Conservation (phyloP, 345 rosid genomes). For the Cardiospermum halicacabum region DNA sequence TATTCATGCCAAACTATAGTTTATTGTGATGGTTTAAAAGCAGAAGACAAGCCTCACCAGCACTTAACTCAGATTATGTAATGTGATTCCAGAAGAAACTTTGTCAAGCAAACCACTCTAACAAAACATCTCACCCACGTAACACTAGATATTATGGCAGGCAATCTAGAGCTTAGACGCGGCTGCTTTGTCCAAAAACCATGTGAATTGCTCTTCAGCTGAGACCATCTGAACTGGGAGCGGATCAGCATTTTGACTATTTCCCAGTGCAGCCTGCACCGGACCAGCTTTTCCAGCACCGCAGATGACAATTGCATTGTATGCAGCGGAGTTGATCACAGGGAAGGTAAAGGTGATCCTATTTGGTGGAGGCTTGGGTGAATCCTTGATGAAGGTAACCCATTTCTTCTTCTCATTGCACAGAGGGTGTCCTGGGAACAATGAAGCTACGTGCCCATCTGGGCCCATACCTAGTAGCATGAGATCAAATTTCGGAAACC, state of each 20-base stretch:
- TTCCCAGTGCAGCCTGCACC: slow-evolving; percentile 46
- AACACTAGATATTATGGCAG: neutral
- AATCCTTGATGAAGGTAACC: slow-evolving; percentile 68
- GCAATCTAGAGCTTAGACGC: slow-evolving; percentile 57
- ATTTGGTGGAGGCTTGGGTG: slow-evolving; percentile 84
- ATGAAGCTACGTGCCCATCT: slow-evolving; percentile 83
- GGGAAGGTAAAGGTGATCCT: slow-evolving; percentile 88
- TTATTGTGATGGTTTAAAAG: no score
- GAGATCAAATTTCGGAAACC: slow-evolving; percentile 79
- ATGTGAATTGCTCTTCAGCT: slow-evolving; percentile 73
- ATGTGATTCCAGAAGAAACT: no score
- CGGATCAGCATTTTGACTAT: slow-evolving; percentile 25
- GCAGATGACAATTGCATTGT: slow-evolving; percentile 65
- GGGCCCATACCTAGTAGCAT: slow-evolving; percentile 92
- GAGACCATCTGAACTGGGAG: slow-evolving; percentile 61
- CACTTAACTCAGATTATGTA: no score
- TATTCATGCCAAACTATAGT: no score
- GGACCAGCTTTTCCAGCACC: slow-evolving; percentile 65
- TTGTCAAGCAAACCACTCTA: neutral
- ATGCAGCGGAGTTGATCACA: slow-evolving; percentile 69
- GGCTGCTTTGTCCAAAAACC: slow-evolving; percentile 82
- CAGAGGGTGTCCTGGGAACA: slow-evolving; percentile 75
- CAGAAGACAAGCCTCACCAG: no score
- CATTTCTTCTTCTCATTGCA: slow-evolving; percentile 63
- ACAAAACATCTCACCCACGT: neutral